These are phyloP conservation scores for Tilletia indica DNA, from an alignment of 1,284 basidiomycete species.

Conservation along the genomic window DNA sequence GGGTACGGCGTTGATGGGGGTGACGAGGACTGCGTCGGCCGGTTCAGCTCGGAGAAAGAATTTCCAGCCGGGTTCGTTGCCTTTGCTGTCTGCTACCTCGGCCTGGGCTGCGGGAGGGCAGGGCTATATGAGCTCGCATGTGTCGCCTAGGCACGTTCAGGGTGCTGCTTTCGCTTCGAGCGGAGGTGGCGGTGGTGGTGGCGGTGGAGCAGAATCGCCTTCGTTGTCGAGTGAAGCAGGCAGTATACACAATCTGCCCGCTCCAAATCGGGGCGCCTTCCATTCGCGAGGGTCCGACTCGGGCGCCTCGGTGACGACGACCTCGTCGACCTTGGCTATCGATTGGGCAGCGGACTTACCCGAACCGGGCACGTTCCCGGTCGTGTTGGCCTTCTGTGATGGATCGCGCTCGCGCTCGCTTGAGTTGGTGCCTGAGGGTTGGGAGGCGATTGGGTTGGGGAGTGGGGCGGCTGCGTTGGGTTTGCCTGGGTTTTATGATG, in stretches of 20 bases:
- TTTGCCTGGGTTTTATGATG: background rate
- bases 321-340: background rate
- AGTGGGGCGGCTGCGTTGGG: constrained; percentile 1
- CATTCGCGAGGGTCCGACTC: background rate
- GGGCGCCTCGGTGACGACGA: background rate
- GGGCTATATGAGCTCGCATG: background rate
- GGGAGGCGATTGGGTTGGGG: constrained; percentile 30
- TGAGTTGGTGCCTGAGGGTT: constrained; percentile 40
- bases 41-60: background rate
- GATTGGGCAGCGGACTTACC: constrained; percentile 26
- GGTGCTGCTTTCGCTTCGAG: background rate
- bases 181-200: background rate
- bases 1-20: constrained; percentile 16
- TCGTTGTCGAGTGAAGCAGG: background rate
- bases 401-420: constrained; percentile 23
- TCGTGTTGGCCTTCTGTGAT: constrained; percentile 41
- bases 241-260: background rate
- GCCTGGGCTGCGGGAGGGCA: background rate
- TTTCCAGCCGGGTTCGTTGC: background rate
- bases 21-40: constrained; percentile 5
- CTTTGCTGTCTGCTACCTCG: background rate
- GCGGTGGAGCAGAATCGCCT: background rate
- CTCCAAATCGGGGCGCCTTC: background rate
- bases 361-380: constrained; percentile 34
- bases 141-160: background rate